Percentiles rank a stretch among this genome's conserved stretches.
These are phyloP conservation scores for Iris pallida DNA, from an alignment of 116 monocot species.

Conservation along the genomic window DNA sequence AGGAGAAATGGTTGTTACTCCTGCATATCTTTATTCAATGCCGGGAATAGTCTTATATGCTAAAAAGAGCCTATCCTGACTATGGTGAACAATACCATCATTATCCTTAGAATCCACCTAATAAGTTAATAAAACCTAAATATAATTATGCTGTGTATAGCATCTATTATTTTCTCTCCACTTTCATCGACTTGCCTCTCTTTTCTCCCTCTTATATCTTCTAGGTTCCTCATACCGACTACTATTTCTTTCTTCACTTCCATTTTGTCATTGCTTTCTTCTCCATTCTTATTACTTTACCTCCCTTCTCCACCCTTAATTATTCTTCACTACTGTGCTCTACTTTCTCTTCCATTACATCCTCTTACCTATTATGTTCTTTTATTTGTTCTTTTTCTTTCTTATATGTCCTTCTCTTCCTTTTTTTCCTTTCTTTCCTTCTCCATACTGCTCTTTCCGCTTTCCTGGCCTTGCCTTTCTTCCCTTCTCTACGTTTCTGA, in stretches of 20 bases:
- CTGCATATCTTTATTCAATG: too few relatives aligned
- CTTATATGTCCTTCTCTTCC: neutral
- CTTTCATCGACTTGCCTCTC: neutral
- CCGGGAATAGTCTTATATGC: too few relatives aligned
- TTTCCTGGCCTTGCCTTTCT: neutral
- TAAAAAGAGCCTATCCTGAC: too few relatives aligned
- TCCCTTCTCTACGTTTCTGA: neutral
- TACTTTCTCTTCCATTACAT: neutral
- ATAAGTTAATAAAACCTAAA: too few relatives aligned
- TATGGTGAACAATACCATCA: too few relatives aligned
- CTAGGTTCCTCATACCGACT: neutral
- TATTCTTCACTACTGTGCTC: neutral
- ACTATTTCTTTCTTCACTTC: neutral
- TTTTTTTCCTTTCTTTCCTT: neutral
- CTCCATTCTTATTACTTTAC: neutral
- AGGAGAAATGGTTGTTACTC: too few relatives aligned
- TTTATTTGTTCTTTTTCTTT: neutral
- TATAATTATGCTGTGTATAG: too few relatives aligned
- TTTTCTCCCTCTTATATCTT: neutral
- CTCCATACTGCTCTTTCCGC: neutral
- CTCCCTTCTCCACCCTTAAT: neutral
- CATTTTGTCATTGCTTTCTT: neutral
- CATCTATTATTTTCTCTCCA: neutral
- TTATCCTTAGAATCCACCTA: too few relatives aligned
- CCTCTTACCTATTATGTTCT: neutral